These are phyloP conservation scores for Solanum hybrid DNA, from an alignment of 305 asterid genomes.

Conservation along the genomic window DNA sequence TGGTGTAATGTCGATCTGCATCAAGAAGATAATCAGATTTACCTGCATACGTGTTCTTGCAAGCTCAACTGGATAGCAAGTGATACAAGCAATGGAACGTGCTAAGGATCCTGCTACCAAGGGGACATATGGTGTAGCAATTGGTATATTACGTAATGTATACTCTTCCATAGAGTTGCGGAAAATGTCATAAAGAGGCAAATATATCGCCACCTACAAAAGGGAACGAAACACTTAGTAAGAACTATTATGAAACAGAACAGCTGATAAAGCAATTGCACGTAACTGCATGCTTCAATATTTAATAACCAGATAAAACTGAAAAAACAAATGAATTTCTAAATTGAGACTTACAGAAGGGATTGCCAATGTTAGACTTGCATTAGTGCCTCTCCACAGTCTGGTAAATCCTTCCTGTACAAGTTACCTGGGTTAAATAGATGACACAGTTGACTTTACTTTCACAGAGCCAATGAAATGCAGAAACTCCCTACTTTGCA, in stretches of 20 bases:
- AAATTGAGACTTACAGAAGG: constrained; percentile 48
- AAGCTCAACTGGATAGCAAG: constrained; percentile 89
- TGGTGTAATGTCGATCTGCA: not conserved
- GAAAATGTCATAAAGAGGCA: constrained; percentile 87
- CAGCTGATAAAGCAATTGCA: not conserved
- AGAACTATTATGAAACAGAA: not conserved
- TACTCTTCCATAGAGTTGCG: constrained; percentile 56
- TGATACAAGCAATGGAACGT: constrained; percentile 71
- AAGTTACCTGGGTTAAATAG: constrained; percentile 3
- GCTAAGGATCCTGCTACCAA: constrained; percentile 78
- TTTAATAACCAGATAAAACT: not conserved
- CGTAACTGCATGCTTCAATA: not conserved
- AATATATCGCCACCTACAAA: constrained; percentile 77
- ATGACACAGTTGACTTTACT: not conserved
- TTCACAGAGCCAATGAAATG: not conserved
- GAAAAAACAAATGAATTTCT: not conserved
- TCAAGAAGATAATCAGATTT: not conserved
- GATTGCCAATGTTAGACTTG: constrained; percentile 72
- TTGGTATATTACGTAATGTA: constrained; percentile 42
- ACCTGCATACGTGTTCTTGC: constrained; percentile 99
- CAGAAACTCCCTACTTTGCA: not conserved
- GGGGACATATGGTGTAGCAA: constrained; percentile 56
- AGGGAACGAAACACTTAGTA: not conserved
- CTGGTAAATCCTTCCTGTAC: constrained; percentile 68
- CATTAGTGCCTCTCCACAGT: constrained; percentile 88